phyloP scores from a whole-genome alignment of 2,329 filamentous ascomycete species.

The Arthrinium phaeospermum region DNA sequence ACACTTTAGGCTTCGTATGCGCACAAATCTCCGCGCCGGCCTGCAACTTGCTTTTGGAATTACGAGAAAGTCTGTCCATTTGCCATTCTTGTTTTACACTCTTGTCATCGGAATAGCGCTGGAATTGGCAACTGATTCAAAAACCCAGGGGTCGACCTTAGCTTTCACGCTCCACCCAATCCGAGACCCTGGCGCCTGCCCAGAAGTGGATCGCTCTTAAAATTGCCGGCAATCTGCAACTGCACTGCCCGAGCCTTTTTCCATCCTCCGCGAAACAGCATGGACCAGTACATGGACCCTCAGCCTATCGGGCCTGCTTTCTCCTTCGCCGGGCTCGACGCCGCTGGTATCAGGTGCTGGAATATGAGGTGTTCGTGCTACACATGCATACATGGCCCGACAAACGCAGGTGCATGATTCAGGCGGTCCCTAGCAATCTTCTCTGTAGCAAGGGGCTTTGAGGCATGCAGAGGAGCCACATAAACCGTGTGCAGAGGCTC shows the following conservation, averaged over 20 bases:
- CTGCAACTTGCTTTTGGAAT: background rate
- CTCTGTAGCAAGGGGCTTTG: background rate
- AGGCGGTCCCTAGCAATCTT: background rate
- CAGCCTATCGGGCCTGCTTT: slow-evolving; percentile 1
- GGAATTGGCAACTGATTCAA: background rate
- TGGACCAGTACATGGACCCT: background rate
- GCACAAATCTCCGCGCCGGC: background rate
- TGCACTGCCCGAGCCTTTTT: too few relatives aligned
- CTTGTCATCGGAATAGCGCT: background rate
- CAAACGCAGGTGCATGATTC: background rate
- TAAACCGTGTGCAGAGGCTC: background rate
- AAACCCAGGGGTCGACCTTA: background rate
- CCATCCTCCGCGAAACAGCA: background rate
- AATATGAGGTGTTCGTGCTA: background rate
- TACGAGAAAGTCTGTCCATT: background rate
- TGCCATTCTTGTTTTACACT: background rate
- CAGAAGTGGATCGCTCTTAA: background rate
- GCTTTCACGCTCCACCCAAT: background rate
- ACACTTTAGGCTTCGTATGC: background rate
- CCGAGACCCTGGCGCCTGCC: background rate
- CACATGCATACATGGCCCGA: background rate
- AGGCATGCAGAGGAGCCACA: background rate
- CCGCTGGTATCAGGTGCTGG: background rate
- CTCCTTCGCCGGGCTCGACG: background rate
- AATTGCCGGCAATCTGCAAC: background rate